Percentiles rank a stretch among this genome's conserved stretches.
phyloP scores from a whole-genome alignment of 768 basidiomycete species.

The Trametes punicea region DNA sequence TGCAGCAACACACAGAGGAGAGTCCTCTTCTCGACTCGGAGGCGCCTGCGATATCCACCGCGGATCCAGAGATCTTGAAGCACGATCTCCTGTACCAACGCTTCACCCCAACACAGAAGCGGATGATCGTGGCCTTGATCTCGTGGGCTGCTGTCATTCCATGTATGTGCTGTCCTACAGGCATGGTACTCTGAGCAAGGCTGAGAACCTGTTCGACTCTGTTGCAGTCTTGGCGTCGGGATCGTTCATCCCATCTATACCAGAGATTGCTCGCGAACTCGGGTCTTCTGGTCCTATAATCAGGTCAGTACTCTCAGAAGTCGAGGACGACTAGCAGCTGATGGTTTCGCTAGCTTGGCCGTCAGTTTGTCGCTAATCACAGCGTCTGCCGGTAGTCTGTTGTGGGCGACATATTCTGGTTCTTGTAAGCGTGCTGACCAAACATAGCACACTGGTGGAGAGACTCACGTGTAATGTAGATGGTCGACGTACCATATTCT shows the following conservation, averaged over 20 bases:
- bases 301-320: slow-evolving; percentile 37
- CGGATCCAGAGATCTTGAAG: slow-evolving; percentile 15
- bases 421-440: slow-evolving; percentile 38
- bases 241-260: slow-evolving; percentile 72
- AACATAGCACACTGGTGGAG: not conserved
- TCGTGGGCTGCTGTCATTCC: slow-evolving; percentile 62
- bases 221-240: slow-evolving; percentile 61
- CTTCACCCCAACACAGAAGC: slow-evolving; percentile 53
- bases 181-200: not conserved
- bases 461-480: slow-evolving; percentile 36
- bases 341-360: slow-evolving; percentile 36
- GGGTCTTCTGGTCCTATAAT: slow-evolving; percentile 52
- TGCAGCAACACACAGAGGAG: slow-evolving; percentile 10
- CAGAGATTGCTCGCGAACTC: slow-evolving; percentile 67
- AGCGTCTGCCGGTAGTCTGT: slow-evolving; percentile 42
- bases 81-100: slow-evolving; percentile 48
- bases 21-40: slow-evolving; percentile 8
- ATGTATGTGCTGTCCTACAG: slow-evolving; percentile 36
- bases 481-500: slow-evolving; percentile 60
- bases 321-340: not conserved
- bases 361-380: slow-evolving; percentile 50
- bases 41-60: not conserved
- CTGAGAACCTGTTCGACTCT: not conserved
- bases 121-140: slow-evolving; percentile 52
- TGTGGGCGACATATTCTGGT: slow-evolving; percentile 50